Evolutionary conservation across 176 grass and related monocot genomes (phyloP).

Genomic region (Carex littledalei): DNA sequence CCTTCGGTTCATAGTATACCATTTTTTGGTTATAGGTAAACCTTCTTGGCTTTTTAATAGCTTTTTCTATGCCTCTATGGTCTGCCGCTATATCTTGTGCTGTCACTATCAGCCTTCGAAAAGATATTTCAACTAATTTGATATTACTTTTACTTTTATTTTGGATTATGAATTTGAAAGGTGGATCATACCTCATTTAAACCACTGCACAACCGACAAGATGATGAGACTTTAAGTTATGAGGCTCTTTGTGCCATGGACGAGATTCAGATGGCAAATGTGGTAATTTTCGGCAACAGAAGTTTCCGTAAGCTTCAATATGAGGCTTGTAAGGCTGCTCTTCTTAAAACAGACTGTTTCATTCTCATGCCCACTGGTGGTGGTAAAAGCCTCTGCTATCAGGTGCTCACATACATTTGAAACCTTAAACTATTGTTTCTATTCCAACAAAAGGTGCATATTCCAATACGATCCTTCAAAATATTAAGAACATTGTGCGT

Average conservation of each 20-base stretch:
- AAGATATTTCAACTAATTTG: background rate
- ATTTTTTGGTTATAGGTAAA: background rate
- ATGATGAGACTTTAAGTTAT: conserved; percentile 39
- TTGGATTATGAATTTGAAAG: background rate
- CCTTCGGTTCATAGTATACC: background rate
- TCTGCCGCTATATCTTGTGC: background rate
- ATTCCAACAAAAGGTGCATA: background rate
- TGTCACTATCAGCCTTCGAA: background rate
- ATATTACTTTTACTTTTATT: background rate
- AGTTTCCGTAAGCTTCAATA: conserved; percentile 71
- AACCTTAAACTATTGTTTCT: background rate
- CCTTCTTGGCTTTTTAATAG: background rate
- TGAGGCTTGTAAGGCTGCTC: conserved; percentile 65
- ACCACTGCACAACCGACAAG: background rate
- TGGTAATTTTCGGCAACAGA: conserved; percentile 77
- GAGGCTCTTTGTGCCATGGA: conserved; percentile 55
- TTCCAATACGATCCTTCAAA: background rate
- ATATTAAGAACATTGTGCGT: background rate
- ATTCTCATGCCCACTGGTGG: conserved; percentile 96
- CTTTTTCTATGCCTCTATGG: background rate
- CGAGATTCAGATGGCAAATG: conserved; percentile 64
- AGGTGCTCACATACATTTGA: conserved; percentile 32
- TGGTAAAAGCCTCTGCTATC: conserved; percentile 90
- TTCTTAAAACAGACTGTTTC: conserved; percentile 61
- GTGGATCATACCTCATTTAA: background rate